Base-by-base conservation (phyloP, 495 filamentous ascomycete genomes). In the Venustampulla echinocandica region DNA sequence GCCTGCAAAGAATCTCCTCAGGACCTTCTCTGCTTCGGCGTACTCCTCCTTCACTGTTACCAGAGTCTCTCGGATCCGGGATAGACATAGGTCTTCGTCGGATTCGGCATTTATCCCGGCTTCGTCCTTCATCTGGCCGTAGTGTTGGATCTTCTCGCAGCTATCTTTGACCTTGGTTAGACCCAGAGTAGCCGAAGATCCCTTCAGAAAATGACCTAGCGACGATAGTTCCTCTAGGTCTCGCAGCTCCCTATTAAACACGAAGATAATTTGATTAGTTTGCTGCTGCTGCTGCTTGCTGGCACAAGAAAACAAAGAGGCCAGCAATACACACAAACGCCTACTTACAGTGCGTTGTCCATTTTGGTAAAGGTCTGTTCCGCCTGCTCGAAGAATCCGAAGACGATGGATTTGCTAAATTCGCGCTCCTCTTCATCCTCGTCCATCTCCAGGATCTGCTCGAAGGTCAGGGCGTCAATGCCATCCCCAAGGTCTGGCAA, bases 101-200 rank as follows among this genome's bases (percentile, higher is more conserved):
- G 69, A 64, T 47, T 77, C 70, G 50, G 84, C 78, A 9, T 64
- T 64, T 5, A 61, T 67, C n/a, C 90, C 88, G 14, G 78, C 80
- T 39, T 90, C 81, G 52, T 87, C 88, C 62, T 86, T 82, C 42
- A 71, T 69, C 54, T 80, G 79, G 36, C 93, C 92, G 57, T 79
- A 93, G 61, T 96, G 82, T 63, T 98, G 92, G 55, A 98, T 95
- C 71, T 93, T 85, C 64, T 96, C 90, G 63, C 92, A 98, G 44
- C 75, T 79, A 55, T 96, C 89, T 62, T 87, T 87, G 59, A 98
- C 84, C 67, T 94, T 93, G 55, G 71, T 85, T 30, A 98, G 76
- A 18, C 92, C 92, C 41, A 98, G 79, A 5, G 93, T 97, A 15
- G 92, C 92, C 9, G 90, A 95, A n/a, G 90, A 96, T 30, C 92